Evolutionary conservation across 805 yeast species (phyloP).

Genomic region (Kazachstania taianensis): DNA sequence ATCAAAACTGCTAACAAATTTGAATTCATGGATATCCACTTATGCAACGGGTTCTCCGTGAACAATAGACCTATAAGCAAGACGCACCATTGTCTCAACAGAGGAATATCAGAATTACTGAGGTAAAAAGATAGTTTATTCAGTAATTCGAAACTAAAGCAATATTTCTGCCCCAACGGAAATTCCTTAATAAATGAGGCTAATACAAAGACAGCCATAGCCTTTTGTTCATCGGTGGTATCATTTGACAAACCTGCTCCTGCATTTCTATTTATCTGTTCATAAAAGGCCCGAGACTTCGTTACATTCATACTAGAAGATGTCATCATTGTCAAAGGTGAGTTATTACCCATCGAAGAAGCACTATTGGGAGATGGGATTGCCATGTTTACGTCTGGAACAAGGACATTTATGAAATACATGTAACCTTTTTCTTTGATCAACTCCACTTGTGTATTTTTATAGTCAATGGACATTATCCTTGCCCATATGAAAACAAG

Average conservation of each 20-base stretch:
- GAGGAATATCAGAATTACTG: constrained; percentile 68
- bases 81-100: constrained; percentile 87
- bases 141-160: constrained; percentile 65
- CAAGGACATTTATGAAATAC: constrained; percentile 74
- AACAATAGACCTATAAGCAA: constrained; percentile 69
- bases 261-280: neutral
- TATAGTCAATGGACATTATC: constrained; percentile 89
- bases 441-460: constrained; percentile 82
- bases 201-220: constrained; percentile 88
- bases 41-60: constrained; percentile 63
- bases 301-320: constrained; percentile 1
- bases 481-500: constrained; percentile 95
- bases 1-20: constrained; percentile 46
- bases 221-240: constrained; percentile 72
- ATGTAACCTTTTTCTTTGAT: constrained; percentile 84
- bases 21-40: constrained; percentile 56
- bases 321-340: constrained; percentile 18
- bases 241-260: constrained; percentile 15
- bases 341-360: constrained; percentile 10
- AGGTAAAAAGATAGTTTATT: constrained; percentile 56
- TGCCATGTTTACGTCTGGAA: constrained; percentile 31
- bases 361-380: constrained; percentile 12
- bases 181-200: constrained; percentile 77
- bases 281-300: neutral
- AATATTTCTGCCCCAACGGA: constrained; percentile 67